These are phyloP conservation scores for Nitzschia palea DNA, from an alignment of 108 stramenopile genomes.

Conservation along the genomic window DNA sequence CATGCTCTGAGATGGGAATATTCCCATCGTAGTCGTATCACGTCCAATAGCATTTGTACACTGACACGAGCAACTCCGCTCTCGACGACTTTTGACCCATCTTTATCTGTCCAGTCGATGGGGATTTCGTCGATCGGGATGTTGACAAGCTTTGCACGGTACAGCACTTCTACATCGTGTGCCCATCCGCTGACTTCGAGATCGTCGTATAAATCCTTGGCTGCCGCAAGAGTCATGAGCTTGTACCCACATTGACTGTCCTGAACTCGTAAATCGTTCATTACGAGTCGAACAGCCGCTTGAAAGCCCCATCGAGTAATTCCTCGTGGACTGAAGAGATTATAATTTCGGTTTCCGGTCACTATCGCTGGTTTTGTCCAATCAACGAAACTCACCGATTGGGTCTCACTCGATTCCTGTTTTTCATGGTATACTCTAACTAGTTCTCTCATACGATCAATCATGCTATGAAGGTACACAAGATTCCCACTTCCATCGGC, in stretches of 20 bases:
- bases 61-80: slow-evolving; percentile 49
- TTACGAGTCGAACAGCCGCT: slow-evolving; percentile 36
- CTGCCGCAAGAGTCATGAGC: slow-evolving; percentile 58
- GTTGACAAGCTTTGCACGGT: slow-evolving; percentile 43
- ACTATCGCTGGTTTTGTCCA: slow-evolving; percentile 32
- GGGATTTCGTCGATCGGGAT: slow-evolving; percentile 48
- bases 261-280: slow-evolving; percentile 37
- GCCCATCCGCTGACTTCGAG: slow-evolving; percentile 71
- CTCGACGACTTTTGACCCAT: slow-evolving; percentile 75
- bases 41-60: slow-evolving; percentile 64
- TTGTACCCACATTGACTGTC: slow-evolving; percentile 88
- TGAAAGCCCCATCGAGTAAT: slow-evolving; percentile 62
- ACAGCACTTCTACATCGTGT: slow-evolving; percentile 82
- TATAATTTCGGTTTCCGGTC: slow-evolving; percentile 43
- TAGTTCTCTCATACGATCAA: slow-evolving; percentile 31
- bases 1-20: slow-evolving; percentile 31
- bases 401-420: neutral
- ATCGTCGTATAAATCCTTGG: slow-evolving; percentile 44
- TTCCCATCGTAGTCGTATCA: slow-evolving; percentile 49
- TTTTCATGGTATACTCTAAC: neutral
- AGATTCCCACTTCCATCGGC: slow-evolving; percentile 83
- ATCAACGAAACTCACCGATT: neutral
- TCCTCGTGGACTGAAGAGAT: slow-evolving; percentile 20
- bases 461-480: slow-evolving; percentile 51
- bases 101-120: slow-evolving; percentile 73